Conservation (phyloP, 2,329 filamentous ascomycete species). For the Parafenestella ontariensis region DNA sequence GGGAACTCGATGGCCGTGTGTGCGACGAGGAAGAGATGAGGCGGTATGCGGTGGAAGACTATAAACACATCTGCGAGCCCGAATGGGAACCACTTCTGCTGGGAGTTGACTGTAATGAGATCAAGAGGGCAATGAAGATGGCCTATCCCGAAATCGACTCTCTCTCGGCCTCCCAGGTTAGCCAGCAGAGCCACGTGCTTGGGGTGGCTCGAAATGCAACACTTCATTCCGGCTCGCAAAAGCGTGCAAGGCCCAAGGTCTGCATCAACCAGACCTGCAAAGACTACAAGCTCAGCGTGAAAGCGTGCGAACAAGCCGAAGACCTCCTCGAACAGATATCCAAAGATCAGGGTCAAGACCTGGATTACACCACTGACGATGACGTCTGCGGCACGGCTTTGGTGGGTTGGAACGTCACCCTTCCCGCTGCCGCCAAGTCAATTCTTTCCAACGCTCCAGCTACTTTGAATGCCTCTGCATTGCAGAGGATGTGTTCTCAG, state of each 20-base stretch:
- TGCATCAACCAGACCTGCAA: not conserved
- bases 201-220: not conserved
- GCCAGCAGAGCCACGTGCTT: not conserved
- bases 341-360: not conserved
- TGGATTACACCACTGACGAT: not conserved
- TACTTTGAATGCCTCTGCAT: not conserved
- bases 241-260: not conserved
- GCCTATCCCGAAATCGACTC: not conserved
- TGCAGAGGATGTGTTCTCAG: not conserved
- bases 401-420: not conserved
- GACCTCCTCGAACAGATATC: not conserved
- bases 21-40: slow-evolving; percentile 3
- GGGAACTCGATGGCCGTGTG: slow-evolving; percentile 1
- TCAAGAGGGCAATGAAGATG: not conserved
- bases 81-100: not conserved
- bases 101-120: slow-evolving; percentile 7
- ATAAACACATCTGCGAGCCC: slow-evolving; percentile 7
- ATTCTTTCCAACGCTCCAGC: not conserved
- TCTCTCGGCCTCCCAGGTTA: not conserved
- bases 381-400: not conserved
- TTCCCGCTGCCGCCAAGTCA: not conserved
- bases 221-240: not conserved
- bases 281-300: not conserved
- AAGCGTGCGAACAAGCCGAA: not conserved
- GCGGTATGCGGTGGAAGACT: not conserved